phyloP scores from a whole-genome alignment of 768 basidiomycete species.

The Termitomyces sp. region DNA sequence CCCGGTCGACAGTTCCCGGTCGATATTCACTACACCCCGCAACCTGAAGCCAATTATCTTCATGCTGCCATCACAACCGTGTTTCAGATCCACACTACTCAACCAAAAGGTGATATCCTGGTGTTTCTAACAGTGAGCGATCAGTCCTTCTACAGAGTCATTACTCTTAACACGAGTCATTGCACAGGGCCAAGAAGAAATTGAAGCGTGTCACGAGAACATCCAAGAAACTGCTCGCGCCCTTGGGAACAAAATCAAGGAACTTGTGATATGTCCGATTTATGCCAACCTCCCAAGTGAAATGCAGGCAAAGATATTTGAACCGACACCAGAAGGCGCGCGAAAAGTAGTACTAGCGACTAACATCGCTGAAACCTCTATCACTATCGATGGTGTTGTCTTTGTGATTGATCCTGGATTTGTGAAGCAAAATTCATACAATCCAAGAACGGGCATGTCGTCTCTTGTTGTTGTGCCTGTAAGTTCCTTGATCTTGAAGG shows the following conservation, averaged over 20 bases:
- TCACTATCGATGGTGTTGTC: constrained; percentile 98
- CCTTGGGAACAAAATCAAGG: constrained; percentile 92
- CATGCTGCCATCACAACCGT: constrained; percentile 98
- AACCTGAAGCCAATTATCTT: constrained; percentile 98
- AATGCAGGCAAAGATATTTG: constrained; percentile 99
- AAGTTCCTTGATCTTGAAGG: constrained; percentile 27
- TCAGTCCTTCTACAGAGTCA: neutral
- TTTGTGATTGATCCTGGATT: constrained; percentile 99
- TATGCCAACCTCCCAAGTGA: constrained; percentile 99
- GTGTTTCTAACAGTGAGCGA: constrained; percentile 87
- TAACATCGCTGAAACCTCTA: constrained; percentile 99
- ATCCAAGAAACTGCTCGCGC: constrained; percentile 93
- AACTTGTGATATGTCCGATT: constrained; percentile 94
- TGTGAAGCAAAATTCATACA: constrained; percentile 99
- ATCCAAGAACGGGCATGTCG: constrained; percentile 98
- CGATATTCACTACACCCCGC: constrained; percentile 98
- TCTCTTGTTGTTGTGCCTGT: constrained; percentile 95
- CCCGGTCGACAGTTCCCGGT: constrained; percentile 97
- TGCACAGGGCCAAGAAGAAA: constrained; percentile 93
- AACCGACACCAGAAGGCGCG: constrained; percentile 95
- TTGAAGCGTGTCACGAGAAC: constrained; percentile 96
- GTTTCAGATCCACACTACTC: constrained; percentile 98
- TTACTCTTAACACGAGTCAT: neutral
- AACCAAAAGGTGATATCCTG: constrained; percentile 95
- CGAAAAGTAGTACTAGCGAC: constrained; percentile 98